Evolutionary conservation across 2,329 filamentous ascomycete genomes (phyloP).

Genomic region (Penicillium freii): DNA sequence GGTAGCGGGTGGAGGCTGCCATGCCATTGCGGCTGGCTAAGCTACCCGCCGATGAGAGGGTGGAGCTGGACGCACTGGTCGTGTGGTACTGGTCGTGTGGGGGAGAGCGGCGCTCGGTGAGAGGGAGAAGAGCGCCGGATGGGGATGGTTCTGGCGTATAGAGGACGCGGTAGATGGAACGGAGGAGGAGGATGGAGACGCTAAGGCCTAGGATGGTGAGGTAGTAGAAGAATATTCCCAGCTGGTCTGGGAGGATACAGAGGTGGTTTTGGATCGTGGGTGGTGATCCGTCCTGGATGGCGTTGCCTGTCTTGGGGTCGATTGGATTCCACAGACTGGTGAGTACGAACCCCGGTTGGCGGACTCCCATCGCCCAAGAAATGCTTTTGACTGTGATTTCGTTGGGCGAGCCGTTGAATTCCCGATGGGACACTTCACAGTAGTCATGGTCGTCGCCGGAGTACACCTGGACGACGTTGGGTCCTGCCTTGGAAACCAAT

Average conservation of each 20-base stretch:
- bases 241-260: conserved; percentile 84
- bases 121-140: conserved; percentile 28
- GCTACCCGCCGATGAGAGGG: conserved; percentile 27
- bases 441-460: conserved; percentile 98
- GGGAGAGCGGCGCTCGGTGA: conserved; percentile 29
- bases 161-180: conserved; percentile 40
- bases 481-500: conserved; percentile 71
- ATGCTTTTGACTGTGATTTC: conserved; percentile 96
- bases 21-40: conserved; percentile 31
- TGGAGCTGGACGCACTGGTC: conserved; percentile 36
- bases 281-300: conserved; percentile 21
- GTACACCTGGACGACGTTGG: conserved; percentile 78
- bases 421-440: conserved; percentile 80
- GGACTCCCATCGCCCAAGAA: conserved; percentile 94
- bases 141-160: conserved; percentile 16
- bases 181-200: conserved; percentile 47
- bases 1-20: conserved; percentile 20
- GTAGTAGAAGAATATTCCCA: conserved; percentile 81
- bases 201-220: conserved; percentile 59
- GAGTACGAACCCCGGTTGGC: conserved; percentile 81
- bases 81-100: conserved; percentile 26
- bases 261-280: conserved; percentile 80
- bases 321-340: conserved; percentile 91
- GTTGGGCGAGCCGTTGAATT: conserved; percentile 59
- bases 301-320: conserved; percentile 50